A percentile compares a stretch with the other conserved stretches of the same genome.
Conservation (phyloP, 371 early-diverging fungal species). For the Mortierella sp. region DNA sequence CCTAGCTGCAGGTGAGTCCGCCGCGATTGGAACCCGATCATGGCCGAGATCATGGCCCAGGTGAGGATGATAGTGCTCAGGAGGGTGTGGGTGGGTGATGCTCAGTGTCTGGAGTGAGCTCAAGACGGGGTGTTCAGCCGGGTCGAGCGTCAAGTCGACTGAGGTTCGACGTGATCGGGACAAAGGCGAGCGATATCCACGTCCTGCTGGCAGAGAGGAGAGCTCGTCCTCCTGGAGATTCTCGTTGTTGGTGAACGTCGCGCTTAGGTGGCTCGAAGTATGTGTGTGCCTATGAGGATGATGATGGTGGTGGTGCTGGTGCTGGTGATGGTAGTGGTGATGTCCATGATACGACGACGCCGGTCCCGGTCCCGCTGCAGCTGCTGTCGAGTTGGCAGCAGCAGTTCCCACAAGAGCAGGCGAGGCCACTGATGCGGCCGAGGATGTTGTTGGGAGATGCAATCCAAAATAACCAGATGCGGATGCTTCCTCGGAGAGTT, state of each 20-base stretch:
- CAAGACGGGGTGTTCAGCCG: slow-evolving; percentile 49
- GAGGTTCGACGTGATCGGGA: slow-evolving; percentile 34
- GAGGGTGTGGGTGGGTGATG: slow-evolving; percentile 37
- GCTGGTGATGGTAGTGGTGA: not conserved
- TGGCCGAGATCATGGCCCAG: slow-evolving; percentile 49
- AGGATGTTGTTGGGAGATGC: slow-evolving; percentile 16
- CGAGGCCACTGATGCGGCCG: slow-evolving; percentile 13
- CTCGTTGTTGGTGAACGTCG: slow-evolving; percentile 28
- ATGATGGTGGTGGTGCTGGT: slow-evolving; percentile 25
- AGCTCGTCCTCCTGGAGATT: not conserved
- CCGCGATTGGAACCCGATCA: slow-evolving; percentile 33
- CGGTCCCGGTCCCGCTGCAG: not conserved
- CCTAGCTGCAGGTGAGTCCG: slow-evolving; percentile 6
- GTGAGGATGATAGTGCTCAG: slow-evolving; percentile 45
- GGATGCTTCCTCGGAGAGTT: slow-evolving; percentile 43
- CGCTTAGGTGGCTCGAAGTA: slow-evolving; percentile 41
- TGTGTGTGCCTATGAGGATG: slow-evolving; percentile 26
- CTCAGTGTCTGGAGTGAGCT: slow-evolving; percentile 49
- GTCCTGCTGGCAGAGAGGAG: not conserved
- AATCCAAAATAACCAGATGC: slow-evolving; percentile 47
- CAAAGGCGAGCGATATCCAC: slow-evolving; percentile 17
- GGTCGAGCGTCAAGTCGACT: slow-evolving; percentile 19
- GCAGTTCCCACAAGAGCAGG: slow-evolving; percentile 11
- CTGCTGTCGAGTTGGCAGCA: not conserved
- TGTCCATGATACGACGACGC: slow-evolving; percentile 1